phyloP scores from a whole-genome alignment of 805 yeast genomes.

The Candida takata region DNA sequence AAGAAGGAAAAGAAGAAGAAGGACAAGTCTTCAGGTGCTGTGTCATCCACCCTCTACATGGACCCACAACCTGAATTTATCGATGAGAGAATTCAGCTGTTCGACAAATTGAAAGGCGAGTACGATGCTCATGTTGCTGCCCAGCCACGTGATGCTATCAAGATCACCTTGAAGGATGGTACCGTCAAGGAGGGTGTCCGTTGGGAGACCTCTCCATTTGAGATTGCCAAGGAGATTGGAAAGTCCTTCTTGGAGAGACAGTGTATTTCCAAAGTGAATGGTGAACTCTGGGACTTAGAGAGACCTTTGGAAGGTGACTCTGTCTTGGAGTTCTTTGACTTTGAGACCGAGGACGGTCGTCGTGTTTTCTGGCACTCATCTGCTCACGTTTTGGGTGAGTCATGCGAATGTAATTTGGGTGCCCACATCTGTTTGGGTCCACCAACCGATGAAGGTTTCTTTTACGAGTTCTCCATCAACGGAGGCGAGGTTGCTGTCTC shows the following conservation, averaged over 20 bases:
- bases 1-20: constrained; percentile 35
- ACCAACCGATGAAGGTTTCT: constrained; percentile 96
- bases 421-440: constrained; percentile 93
- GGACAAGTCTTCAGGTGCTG: constrained; percentile 30
- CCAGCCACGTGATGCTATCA: constrained; percentile 56
- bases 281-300: constrained; percentile 88
- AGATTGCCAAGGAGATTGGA: constrained; percentile 77
- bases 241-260: constrained; percentile 84
- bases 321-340: constrained; percentile 76
- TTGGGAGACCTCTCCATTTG: constrained; percentile 87
- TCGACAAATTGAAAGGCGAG: constrained; percentile 72
- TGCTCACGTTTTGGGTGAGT: constrained; percentile 97
- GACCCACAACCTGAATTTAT: constrained; percentile 84
- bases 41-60: constrained; percentile 35
- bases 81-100: constrained; percentile 68
- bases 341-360: constrained; percentile 90
- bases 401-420: constrained; percentile 93
- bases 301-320: constrained; percentile 81
- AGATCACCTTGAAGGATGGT: constrained; percentile 84
- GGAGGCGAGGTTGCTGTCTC: constrained; percentile 72
- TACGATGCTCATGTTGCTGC: constrained; percentile 67
- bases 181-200: constrained; percentile 67
- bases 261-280: constrained; percentile 87
- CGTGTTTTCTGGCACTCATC: constrained; percentile 98
- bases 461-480: constrained; percentile 87